These are phyloP conservation scores for Boletus insuetus DNA, from an alignment of 768 basidiomycete species.

Conservation along the genomic window DNA sequence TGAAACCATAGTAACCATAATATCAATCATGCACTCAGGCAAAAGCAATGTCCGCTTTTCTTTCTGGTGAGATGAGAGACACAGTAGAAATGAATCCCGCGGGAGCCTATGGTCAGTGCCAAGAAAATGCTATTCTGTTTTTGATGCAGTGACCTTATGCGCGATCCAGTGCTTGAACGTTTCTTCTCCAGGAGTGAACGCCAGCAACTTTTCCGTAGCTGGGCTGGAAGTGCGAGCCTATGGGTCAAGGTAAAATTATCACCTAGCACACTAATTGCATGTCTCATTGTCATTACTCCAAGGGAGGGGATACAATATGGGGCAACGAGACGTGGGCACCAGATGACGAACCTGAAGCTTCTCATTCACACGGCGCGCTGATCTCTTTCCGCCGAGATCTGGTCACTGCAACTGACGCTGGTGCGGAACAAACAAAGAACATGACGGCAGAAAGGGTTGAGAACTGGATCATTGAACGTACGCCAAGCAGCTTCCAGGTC, in stretches of 20 bases:
- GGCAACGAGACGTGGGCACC: slow-evolving; percentile 74
- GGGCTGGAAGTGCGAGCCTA: slow-evolving; percentile 92
- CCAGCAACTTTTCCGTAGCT: slow-evolving; percentile 85
- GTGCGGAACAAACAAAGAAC: slow-evolving; percentile 42
- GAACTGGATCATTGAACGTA: slow-evolving; percentile 79
- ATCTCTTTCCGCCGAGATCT: slow-evolving; percentile 66
- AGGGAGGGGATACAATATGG: slow-evolving; percentile 87
- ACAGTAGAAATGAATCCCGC: slow-evolving; percentile 84
- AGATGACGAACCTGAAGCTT: slow-evolving; percentile 59
- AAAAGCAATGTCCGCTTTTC: slow-evolving; percentile 93
- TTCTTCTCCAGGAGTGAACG: slow-evolving; percentile 92
- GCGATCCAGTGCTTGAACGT: slow-evolving; percentile 61
- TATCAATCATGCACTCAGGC: slow-evolving; percentile 44
- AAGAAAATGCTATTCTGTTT: background rate
- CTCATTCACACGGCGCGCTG: slow-evolving; percentile 75
- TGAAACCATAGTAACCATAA: background rate
- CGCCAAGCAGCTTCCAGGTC: slow-evolving; percentile 79
- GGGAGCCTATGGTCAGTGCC: slow-evolving; percentile 62
- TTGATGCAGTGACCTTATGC: background rate
- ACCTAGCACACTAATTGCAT: background rate
- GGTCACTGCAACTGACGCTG: background rate
- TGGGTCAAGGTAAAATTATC: slow-evolving; percentile 80
- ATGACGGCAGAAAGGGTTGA: slow-evolving; percentile 78
- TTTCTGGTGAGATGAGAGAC: slow-evolving; percentile 95
- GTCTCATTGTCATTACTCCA: background rate